phyloP scores from a whole-genome alignment of 2,329 filamentous ascomycete species.

The Aureobasidium melanogenum region DNA sequence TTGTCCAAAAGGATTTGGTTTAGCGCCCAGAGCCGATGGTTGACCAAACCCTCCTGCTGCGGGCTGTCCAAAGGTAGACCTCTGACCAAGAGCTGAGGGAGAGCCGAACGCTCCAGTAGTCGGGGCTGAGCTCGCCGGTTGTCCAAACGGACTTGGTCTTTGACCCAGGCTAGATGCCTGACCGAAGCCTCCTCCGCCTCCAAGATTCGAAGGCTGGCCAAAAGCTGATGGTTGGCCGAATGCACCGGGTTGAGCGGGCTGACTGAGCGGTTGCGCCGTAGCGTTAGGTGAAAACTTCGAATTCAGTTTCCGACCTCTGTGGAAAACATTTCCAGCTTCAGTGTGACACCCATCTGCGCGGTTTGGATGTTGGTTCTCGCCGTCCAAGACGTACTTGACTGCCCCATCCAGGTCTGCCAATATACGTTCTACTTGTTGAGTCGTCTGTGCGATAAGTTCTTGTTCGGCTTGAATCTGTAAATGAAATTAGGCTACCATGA shows the following conservation, averaged over 20 bases:
- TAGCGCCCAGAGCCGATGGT: background rate
- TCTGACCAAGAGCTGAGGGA: background rate
- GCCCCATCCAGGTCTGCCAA: constrained; percentile 63
- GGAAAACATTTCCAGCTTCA: constrained; percentile 1
- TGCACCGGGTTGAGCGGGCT: background rate
- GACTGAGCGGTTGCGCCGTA: background rate
- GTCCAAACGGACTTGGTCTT: constrained; percentile 7
- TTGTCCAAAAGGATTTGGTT: background rate
- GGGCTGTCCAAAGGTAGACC: constrained; percentile 23
- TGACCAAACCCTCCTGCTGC: constrained; percentile 9
- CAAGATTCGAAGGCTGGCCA: constrained; percentile 9
- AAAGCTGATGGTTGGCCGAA: constrained; percentile 17
- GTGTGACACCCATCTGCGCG: constrained; percentile 55
- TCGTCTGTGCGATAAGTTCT: constrained; percentile 53
- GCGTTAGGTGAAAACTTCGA: constrained; percentile 21
- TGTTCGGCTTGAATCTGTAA: constrained; percentile 47
- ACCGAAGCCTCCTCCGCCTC: constrained; percentile 10
- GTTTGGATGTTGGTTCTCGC: constrained; percentile 65
- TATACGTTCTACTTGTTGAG: constrained; percentile 64
- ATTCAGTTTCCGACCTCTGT: background rate
- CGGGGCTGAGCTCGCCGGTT: background rate
- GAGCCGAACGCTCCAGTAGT: constrained; percentile 1
- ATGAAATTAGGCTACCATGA: background rate
- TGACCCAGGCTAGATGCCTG: constrained; percentile 12
- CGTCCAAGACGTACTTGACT: constrained; percentile 57